Conservation (phyloP, 139 green algal genomes). For the Micractinium conductrix region DNA sequence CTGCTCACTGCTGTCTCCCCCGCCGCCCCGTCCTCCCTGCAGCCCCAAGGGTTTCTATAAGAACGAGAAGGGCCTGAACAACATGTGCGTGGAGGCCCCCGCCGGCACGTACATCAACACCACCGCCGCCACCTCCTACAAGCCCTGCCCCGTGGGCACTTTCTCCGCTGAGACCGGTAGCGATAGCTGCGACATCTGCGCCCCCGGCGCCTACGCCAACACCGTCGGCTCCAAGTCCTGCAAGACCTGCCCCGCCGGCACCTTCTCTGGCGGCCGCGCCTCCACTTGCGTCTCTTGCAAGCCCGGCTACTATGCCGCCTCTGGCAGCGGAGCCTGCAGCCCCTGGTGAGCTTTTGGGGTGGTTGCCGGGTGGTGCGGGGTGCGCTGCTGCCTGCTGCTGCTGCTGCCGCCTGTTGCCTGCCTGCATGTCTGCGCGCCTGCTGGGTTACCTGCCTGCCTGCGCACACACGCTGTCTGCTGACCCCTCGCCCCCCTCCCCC, state of each 20-base stretch:
- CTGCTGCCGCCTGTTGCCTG: no score
- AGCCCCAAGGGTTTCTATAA: slow-evolving; percentile 10
- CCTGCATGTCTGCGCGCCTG: no score
- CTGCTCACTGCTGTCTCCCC: no score
- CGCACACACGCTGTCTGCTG: background rate
- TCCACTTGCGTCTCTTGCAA: background rate
- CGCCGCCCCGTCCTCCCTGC: no score
- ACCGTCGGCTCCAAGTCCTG: slow-evolving; percentile 13
- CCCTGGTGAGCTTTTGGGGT: background rate
- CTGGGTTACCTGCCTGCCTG: no score
- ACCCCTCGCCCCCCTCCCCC: background rate
- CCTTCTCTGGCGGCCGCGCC: background rate
- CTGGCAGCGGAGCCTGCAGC: slow-evolving; percentile 7
- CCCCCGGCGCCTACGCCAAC: slow-evolving; percentile 22
- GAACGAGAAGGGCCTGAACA: background rate
- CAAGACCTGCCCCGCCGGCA: slow-evolving; percentile 26
- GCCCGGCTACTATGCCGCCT: background rate
- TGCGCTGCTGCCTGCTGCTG: no score
- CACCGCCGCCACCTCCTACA: background rate
- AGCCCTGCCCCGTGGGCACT: background rate
- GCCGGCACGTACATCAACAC: background rate
- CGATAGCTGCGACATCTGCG: slow-evolving; percentile 6
- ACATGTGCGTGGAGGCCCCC: background rate
- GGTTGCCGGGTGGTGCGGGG: background rate
- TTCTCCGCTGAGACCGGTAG: background rate